phyloP scores from a whole-genome alignment of 768 basidiomycete species.

The Trametes cinnabarina region DNA sequence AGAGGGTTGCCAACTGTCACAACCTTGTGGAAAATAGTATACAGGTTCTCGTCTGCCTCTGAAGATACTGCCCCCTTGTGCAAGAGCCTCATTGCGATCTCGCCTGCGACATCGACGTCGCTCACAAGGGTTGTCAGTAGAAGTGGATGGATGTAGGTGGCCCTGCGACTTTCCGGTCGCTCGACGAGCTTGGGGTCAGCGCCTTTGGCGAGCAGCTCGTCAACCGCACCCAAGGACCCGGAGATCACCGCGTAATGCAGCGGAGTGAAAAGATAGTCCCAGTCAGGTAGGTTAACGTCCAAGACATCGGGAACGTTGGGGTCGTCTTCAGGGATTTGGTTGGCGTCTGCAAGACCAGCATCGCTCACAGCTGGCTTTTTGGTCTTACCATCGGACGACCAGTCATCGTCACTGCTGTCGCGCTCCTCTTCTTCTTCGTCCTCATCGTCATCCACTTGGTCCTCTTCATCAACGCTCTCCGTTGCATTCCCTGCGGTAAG shows the following conservation, averaged over 20 bases:
- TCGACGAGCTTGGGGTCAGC: conserved; percentile 36
- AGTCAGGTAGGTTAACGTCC: conserved; percentile 52
- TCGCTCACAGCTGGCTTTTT: conserved; percentile 25
- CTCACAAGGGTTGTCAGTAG: conserved; percentile 26
- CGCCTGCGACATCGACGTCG: conserved; percentile 23
- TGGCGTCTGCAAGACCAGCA: conserved; percentile 28
- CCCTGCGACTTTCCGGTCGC: background rate
- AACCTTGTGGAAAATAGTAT: conserved; percentile 33
- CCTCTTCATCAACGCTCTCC: conserved; percentile 10
- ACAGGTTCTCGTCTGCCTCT: conserved; percentile 27
- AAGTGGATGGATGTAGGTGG: conserved; percentile 26
- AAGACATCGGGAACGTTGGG: conserved; percentile 52
- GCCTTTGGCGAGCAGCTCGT: conserved; percentile 45
- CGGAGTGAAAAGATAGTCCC: conserved; percentile 57
- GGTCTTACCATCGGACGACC: conserved; percentile 30
- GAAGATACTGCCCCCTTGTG: conserved; percentile 30
- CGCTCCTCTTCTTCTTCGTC: conserved; percentile 16
- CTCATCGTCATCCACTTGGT: conserved; percentile 20
- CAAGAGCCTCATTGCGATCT: conserved; percentile 30
- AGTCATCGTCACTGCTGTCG: conserved; percentile 25
- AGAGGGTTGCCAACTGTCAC: conserved; percentile 24
- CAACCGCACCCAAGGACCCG: conserved; percentile 43
- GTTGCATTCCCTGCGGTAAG: no score
- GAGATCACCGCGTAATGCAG: conserved; percentile 51
- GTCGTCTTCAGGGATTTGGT: conserved; percentile 48